These are phyloP conservation scores for Globisporangium perplexum DNA, from an alignment of 352 stramenopile species.

Conservation along the genomic window DNA sequence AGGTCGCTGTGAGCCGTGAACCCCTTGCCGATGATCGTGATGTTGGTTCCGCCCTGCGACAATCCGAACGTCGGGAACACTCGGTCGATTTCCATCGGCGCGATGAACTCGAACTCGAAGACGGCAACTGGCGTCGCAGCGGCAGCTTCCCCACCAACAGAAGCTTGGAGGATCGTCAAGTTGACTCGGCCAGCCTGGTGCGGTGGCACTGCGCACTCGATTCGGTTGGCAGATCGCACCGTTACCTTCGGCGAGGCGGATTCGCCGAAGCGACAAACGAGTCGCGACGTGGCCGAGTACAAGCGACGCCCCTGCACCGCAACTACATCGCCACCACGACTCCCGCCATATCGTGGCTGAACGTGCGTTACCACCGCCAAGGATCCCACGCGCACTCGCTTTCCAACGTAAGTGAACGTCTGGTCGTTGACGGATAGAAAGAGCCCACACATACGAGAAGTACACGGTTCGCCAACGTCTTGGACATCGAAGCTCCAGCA, in stretches of 20 bases:
- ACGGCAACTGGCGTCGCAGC: conserved; percentile 6
- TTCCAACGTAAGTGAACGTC: conserved; percentile 20
- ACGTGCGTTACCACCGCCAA: conserved; percentile 10
- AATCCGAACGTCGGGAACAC: conserved; percentile 19
- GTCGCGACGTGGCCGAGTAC: conserved; percentile 2
- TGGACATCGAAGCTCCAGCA: conserved; percentile 10
- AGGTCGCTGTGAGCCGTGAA: conserved; percentile 28
- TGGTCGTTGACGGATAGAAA: conserved; percentile 45
- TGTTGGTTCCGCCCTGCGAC: conserved; percentile 20
- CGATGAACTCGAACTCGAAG: conserved; percentile 33
- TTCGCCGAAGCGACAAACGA: conserved; percentile 30
- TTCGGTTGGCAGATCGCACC: conserved; percentile 5
- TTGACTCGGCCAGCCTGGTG: conserved; percentile 17
- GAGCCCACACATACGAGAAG: conserved; percentile 15
- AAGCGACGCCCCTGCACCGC: conserved; percentile 20
- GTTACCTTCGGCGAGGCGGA: conserved; percentile 1
- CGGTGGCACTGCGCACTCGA: conserved; percentile 23
- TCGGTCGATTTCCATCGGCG: conserved; percentile 23
- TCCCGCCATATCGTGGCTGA: conserved; percentile 22
- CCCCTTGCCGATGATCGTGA: conserved; percentile 25
- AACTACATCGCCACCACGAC: conserved; percentile 23
- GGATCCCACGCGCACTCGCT: conserved; percentile 13
- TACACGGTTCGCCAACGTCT: not conserved
- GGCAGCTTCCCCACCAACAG: not conserved
- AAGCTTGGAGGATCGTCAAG: conserved; percentile 15